A percentile compares a stretch with the other conserved stretches of the same genome.
Evolutionary conservation across 2,329 filamentous ascomycete species (phyloP).

Genomic region (Xylariaceae sp.): DNA sequence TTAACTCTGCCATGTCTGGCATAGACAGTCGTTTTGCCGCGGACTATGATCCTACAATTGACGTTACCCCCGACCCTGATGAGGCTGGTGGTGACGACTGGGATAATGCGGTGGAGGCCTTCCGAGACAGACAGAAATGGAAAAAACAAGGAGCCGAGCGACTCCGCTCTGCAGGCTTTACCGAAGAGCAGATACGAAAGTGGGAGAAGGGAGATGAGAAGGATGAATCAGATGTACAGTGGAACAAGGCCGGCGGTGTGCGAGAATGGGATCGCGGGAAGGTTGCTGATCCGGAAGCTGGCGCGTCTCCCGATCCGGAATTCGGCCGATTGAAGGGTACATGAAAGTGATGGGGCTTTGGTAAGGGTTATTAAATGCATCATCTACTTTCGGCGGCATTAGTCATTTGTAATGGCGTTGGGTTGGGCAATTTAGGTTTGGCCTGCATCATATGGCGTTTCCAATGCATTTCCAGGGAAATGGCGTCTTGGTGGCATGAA

Average conservation of each 20-base stretch:
- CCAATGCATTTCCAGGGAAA: neutral
- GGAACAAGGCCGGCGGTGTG: constrained; percentile 72
- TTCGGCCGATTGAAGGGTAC: constrained; percentile 29
- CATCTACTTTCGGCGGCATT: neutral
- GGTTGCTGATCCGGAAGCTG: constrained; percentile 34
- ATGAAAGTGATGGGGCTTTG: neutral
- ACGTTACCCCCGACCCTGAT: constrained; percentile 54
- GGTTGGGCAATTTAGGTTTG: neutral
- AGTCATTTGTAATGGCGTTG: neutral
- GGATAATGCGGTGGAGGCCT: constrained; percentile 79
- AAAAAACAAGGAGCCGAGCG: constrained; percentile 77
- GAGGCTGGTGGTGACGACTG: constrained; percentile 68
- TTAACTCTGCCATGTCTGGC: constrained; percentile 63
- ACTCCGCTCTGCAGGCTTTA: constrained; percentile 79
- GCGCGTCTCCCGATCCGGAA: constrained; percentile 23
- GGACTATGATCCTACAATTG: constrained; percentile 63
- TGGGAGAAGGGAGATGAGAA: constrained; percentile 71
- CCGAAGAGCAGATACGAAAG: constrained; percentile 73
- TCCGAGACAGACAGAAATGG: constrained; percentile 81
- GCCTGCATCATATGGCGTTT: constrained; percentile 9
- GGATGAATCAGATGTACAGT: constrained; percentile 71
- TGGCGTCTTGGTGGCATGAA: constrained; percentile 6
- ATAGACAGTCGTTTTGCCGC: constrained; percentile 84
- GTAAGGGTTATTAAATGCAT: neutral
- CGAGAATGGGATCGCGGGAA: constrained; percentile 68